Percentiles rank a stretch among this genome's conserved stretches.
Conservation (phyloP, 2,329 filamentous ascomycete species). For the Ophiostoma ulmi region DNA sequence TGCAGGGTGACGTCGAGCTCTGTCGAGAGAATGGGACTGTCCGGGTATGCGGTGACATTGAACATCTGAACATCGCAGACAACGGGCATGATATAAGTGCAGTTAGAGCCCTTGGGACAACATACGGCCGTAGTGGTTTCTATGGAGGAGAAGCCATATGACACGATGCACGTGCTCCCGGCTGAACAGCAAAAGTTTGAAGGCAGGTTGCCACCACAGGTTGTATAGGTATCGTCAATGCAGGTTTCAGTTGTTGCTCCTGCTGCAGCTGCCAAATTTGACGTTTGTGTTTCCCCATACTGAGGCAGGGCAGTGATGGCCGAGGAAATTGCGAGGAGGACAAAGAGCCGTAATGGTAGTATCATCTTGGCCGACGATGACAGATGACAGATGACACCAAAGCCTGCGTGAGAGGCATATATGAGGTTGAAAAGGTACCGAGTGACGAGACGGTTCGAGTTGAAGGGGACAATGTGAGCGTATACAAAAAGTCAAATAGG, state of each 20-base stretch:
- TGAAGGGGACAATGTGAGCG: too few species aligned
- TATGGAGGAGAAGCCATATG: neutral
- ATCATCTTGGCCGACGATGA: neutral
- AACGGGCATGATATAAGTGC: slow-evolving; percentile 25
- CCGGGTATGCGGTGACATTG: slow-evolving; percentile 25
- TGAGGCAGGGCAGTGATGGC: neutral
- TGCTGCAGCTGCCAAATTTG: neutral
- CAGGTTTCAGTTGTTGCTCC: neutral
- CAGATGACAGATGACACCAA: neutral
- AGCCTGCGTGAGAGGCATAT: neutral
- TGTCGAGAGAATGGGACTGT: slow-evolving; percentile 24
- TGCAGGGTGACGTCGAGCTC: slow-evolving; percentile 20
- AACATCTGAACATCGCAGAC: slow-evolving; percentile 24
- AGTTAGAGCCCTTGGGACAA: slow-evolving; percentile 24
- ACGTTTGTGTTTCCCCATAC: neutral
- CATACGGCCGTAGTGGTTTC: slow-evolving; percentile 28
- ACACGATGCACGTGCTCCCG: slow-evolving; percentile 20
- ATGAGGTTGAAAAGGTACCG: neutral
- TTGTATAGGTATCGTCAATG: slow-evolving; percentile 17
- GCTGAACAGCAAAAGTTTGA: slow-evolving; percentile 27
- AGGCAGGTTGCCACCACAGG: slow-evolving; percentile 26
- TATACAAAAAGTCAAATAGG: too few species aligned
- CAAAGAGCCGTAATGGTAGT: neutral
- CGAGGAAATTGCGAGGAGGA: neutral
- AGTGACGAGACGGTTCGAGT: neutral